phyloP scores from a whole-genome alignment of 441 rosid species.

The Hura crepitans region DNA sequence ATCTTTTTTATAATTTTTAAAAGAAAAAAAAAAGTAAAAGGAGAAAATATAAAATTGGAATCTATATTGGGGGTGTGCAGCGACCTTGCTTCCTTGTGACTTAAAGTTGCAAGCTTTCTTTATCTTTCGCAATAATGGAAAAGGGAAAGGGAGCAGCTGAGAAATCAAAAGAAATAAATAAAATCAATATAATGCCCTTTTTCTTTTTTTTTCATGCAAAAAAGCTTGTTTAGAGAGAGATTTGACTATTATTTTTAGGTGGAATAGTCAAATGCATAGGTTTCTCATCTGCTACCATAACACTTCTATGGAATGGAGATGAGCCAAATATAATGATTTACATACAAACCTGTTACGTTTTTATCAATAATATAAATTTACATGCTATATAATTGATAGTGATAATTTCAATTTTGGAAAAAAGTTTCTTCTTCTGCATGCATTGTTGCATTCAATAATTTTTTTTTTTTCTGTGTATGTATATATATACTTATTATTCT shows the following conservation, averaged over 20 bases:
- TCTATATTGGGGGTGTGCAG: background rate
- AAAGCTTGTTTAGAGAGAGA: background rate
- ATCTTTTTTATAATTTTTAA: no score
- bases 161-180: constrained; percentile 10
- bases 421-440: no score
- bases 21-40: no score
- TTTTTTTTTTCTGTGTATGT: no score
- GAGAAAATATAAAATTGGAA: background rate
- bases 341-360: no score
- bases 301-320: background rate
- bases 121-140: background rate
- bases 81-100: constrained; percentile 31
- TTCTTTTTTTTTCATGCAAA: background rate
- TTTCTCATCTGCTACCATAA: background rate
- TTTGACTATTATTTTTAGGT: background rate
- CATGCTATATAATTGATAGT: no score
- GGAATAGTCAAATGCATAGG: background rate
- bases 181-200: background rate
- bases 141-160: constrained; percentile 9
- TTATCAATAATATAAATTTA: no score
- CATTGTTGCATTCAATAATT: no score
- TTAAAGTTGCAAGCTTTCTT: constrained; percentile 29
- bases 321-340: background rate
- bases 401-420: no score
- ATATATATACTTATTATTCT: no score